Conservation (phyloP, 345 rosid genomes). For the Balakata baccata region DNA sequence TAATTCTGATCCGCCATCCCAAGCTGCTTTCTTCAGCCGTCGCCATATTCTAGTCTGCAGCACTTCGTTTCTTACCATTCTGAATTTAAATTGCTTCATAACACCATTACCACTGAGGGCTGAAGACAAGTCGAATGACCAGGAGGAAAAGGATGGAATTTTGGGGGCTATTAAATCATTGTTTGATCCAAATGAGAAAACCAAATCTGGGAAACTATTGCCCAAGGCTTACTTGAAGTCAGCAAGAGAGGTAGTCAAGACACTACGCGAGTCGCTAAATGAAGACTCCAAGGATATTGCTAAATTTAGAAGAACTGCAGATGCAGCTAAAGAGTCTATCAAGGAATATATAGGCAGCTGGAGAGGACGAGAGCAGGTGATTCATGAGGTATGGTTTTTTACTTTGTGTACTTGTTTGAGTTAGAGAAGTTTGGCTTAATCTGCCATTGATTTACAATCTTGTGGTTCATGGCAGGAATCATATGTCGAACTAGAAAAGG, state of each 20-base stretch:
- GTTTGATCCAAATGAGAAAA: conserved; percentile 73
- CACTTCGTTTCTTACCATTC: conserved; percentile 33
- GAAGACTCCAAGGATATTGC: conserved; percentile 68
- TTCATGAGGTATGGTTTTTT: conserved; percentile 39
- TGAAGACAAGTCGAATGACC: conserved; percentile 26
- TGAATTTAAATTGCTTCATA: conserved; percentile 25
- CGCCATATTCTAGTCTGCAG: conserved; percentile 30
- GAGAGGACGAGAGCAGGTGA: conserved; percentile 62
- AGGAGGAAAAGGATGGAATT: conserved; percentile 54
- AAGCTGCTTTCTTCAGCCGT: conserved; percentile 30
- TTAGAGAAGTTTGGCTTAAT: not conserved
- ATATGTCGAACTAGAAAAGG: conserved; percentile 69
- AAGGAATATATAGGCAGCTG: conserved; percentile 74
- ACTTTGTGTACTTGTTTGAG: no score
- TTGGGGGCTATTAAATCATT: conserved; percentile 59
- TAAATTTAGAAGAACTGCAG: conserved; percentile 77
- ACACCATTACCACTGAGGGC: conserved; percentile 39
- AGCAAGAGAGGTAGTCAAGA: conserved; percentile 78
- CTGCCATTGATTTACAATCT: not conserved
- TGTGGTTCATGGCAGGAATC: conserved; percentile 60
- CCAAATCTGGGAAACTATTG: conserved; percentile 68
- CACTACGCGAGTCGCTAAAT: conserved; percentile 67
- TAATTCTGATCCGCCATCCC: conserved; percentile 16
- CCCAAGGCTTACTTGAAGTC: conserved; percentile 90
- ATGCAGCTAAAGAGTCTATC: conserved; percentile 87